phyloP scores from a whole-genome alignment of 2,329 filamentous ascomycete genomes.

The Chaetomium globosum region DNA sequence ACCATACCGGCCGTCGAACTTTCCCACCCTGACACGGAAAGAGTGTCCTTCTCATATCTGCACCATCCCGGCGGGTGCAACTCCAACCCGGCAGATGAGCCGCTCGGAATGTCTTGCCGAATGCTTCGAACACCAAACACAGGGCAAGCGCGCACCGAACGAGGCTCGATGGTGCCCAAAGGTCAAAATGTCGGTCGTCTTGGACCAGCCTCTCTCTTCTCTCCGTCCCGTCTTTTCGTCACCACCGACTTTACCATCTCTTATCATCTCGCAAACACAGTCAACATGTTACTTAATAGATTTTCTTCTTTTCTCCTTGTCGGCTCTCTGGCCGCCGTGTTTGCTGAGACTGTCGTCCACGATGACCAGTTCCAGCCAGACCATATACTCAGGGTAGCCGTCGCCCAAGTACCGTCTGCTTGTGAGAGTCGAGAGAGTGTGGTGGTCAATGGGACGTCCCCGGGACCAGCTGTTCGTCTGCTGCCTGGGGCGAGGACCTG shows the following conservation, averaged over 20 bases:
- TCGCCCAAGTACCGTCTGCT: conserved; percentile 47
- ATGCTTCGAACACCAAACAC: neutral
- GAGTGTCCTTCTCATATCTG: neutral
- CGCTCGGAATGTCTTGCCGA: neutral
- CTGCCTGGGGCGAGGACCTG: conserved; percentile 52
- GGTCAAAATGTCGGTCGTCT: neutral
- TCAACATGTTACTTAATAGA: conserved; percentile 16
- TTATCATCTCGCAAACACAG: neutral
- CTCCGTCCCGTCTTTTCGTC: neutral
- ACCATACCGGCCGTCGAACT: neutral
- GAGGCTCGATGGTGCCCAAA: neutral
- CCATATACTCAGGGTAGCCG: conserved; percentile 50
- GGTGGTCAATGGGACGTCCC: conserved; percentile 56
- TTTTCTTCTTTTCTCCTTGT: conserved; percentile 12
- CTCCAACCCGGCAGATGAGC: neutral
- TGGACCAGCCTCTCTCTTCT: neutral
- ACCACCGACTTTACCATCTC: neutral
- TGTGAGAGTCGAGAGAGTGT: conserved; percentile 49
- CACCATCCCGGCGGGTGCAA: neutral
- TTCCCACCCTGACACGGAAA: neutral
- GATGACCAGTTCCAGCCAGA: conserved; percentile 46
- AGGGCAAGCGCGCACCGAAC: neutral
- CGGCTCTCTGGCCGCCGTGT: conserved; percentile 14
- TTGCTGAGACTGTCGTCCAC: conserved; percentile 32
- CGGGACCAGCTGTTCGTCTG: conserved; percentile 54